Percentiles rank a stretch among this genome's conserved stretches.
These are phyloP conservation scores for Tetradesmus lagerheimii DNA, from an alignment of 139 green algal species.

Conservation along the genomic window DNA sequence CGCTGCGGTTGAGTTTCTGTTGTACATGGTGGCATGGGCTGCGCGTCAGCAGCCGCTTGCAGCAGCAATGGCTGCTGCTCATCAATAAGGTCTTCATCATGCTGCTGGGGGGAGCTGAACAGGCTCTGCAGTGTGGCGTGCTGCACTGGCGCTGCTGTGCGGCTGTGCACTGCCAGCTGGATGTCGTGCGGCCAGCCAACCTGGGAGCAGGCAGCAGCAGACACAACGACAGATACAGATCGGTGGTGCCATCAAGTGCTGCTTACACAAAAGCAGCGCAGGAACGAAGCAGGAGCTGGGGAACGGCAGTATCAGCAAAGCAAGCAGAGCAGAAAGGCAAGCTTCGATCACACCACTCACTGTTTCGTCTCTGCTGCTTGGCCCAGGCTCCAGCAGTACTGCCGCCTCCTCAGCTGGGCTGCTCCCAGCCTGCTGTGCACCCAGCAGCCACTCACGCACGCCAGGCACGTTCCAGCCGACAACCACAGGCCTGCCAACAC, in stretches of 20 bases:
- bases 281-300: no score
- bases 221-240: no score
- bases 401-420: neutral
- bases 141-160: neutral
- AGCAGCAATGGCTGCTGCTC: constrained; percentile 1
- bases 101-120: neutral
- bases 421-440: neutral
- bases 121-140: neutral
- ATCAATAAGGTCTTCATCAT: neutral
- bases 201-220: neutral
- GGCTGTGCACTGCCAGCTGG: neutral
- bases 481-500: neutral
- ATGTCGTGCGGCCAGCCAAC: constrained; percentile 6
- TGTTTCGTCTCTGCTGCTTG: neutral
- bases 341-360: neutral
- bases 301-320: no score
- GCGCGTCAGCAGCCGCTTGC: constrained; percentile 10
- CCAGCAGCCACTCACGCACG: constrained; percentile 35
- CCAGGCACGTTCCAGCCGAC: constrained; percentile 34
- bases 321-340: neutral
- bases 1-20: neutral
- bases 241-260: no score
- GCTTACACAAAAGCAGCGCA: no score
- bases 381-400: neutral
- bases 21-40: neutral